These are phyloP conservation scores for Sclerotinia nivalis DNA, from an alignment of 2,329 filamentous ascomycete genomes.

Conservation along the genomic window DNA sequence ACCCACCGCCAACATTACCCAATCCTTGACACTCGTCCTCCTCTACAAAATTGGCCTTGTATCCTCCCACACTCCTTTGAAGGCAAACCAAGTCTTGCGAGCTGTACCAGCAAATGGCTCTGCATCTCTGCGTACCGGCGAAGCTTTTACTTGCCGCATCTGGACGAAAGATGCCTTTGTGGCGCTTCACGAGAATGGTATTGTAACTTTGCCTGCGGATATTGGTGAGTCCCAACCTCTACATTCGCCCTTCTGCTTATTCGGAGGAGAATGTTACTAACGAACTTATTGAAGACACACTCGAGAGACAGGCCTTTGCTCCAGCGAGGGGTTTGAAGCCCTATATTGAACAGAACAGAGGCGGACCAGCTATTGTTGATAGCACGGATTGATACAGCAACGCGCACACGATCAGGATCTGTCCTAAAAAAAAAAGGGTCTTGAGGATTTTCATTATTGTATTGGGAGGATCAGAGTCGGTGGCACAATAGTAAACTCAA, in stretches of 20 bases:
- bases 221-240: not conserved
- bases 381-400: not conserved
- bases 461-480: too few relatives aligned
- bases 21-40: not conserved
- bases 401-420: slow-evolving; percentile 16
- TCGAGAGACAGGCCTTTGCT: not conserved
- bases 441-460: slow-evolving; percentile 2
- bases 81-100: not conserved
- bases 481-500: not conserved
- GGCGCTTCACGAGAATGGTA: not conserved
- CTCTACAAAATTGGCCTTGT: not conserved
- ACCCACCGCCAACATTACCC: not conserved
- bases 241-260: not conserved
- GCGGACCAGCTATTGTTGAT: not conserved
- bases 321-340: not conserved
- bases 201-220: not conserved
- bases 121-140: not conserved
- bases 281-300: not conserved
- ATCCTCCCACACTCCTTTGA: not conserved
- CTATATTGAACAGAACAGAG: not conserved
- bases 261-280: not conserved
- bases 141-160: not conserved
- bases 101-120: not conserved
- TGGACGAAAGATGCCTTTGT: not conserved
- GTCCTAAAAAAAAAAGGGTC: not conserved